phyloP scores from a whole-genome alignment of 495 filamentous ascomycete genomes.

The Talaromyces proteolyticus region DNA sequence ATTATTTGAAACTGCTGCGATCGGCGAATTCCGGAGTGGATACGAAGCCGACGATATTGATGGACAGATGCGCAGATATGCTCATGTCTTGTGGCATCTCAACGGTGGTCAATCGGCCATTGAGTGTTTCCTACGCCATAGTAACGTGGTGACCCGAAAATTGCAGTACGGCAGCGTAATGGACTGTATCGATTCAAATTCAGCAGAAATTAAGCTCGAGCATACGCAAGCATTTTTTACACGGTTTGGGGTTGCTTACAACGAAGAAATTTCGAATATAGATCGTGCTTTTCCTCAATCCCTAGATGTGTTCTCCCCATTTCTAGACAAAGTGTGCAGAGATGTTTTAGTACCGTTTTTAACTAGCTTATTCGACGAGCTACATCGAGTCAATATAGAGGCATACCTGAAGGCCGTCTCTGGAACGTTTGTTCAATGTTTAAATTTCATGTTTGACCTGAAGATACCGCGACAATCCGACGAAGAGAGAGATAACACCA shows the following conservation, averaged over 20 bases:
- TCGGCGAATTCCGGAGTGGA: conserved; percentile 87
- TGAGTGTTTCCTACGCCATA: conserved; percentile 82
- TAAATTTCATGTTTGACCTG: conserved; percentile 67
- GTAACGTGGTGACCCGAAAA: conserved; percentile 71
- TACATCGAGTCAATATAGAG: conserved; percentile 68
- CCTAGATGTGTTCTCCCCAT: conserved; percentile 64
- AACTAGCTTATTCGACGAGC: conserved; percentile 81
- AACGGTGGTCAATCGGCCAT: conserved; percentile 76
- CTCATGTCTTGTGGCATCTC: conserved; percentile 72
- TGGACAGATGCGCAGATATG: conserved; percentile 82
- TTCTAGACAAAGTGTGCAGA: conserved; percentile 77
- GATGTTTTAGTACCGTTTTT: conserved; percentile 84
- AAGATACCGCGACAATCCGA: conserved; percentile 55
- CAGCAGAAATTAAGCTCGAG: conserved; percentile 56
- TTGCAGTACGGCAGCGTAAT: conserved; percentile 68
- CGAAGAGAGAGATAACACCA: conserved; percentile 48
- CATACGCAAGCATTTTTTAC: conserved; percentile 80
- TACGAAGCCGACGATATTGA: conserved; percentile 88
- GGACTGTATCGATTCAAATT: conserved; percentile 72
- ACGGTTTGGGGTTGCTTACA: conserved; percentile 62
- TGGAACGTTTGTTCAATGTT: conserved; percentile 76
- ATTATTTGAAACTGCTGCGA: conserved; percentile 85
- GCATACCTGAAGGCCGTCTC: conserved; percentile 83
- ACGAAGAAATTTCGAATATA: conserved; percentile 79
- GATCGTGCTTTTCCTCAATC: conserved; percentile 79